Percentiles rank a stretch among this genome's conserved stretches.
phyloP scores from a whole-genome alignment of 345 rosid species.

The Corchorus capsularis region DNA sequence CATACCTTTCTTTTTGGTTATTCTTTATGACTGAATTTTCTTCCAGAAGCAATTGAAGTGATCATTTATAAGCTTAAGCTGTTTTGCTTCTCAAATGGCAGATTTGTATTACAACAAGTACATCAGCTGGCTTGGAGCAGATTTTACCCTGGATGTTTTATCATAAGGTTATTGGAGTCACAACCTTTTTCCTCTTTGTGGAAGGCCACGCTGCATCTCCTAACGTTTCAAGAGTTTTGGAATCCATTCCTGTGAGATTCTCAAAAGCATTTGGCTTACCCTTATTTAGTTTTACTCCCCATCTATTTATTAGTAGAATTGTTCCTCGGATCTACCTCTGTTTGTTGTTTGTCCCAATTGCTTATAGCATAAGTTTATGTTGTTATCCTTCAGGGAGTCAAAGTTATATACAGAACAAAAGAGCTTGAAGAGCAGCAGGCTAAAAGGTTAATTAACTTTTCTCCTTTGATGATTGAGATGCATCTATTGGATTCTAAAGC shows the following conservation, averaged over 20 bases:
- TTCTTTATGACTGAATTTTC: not conserved
- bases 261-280: not conserved
- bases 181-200: slow-evolving; percentile 85
- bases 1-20: not conserved
- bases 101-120: slow-evolving; percentile 89
- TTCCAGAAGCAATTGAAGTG: not conserved
- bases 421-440: slow-evolving; percentile 94
- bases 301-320: slow-evolving; percentile 14
- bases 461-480: slow-evolving; percentile 6
- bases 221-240: slow-evolving; percentile 69
- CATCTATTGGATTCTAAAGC: slow-evolving; percentile 24
- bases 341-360: slow-evolving; percentile 12
- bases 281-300: slow-evolving; percentile 14
- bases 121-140: slow-evolving; percentile 95
- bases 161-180: slow-evolving; percentile 93
- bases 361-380: slow-evolving; percentile 11
- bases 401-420: slow-evolving; percentile 78
- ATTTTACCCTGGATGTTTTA: slow-evolving; percentile 96
- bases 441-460: slow-evolving; percentile 54
- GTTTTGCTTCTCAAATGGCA: slow-evolving; percentile 27
- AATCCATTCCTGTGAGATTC: slow-evolving; percentile 76
- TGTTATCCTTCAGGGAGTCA: slow-evolving; percentile 65
- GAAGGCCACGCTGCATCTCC: slow-evolving; percentile 97
- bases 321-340: not conserved
- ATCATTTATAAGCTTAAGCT: not conserved